Base-by-base conservation (phyloP, 2,329 filamentous ascomycete genomes). In the Scopulariopsis brevicaulis region DNA sequence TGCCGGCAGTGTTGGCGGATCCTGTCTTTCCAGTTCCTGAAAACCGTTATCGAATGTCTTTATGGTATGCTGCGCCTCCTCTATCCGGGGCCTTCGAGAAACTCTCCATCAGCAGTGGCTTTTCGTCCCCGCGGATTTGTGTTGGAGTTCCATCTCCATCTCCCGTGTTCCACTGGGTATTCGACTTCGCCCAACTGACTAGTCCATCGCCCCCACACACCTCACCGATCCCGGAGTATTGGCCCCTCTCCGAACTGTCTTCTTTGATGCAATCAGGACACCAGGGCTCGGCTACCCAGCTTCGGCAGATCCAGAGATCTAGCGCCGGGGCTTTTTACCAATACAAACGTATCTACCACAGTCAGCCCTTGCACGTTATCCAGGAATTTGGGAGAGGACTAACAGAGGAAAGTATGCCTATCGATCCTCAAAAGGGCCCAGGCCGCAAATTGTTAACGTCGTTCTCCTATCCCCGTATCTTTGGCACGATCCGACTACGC, bases 371-470 rank as follows among this genome's bases (percentile, higher is more conserved):
- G 32, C 37, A 4, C 18, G 48, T 5, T 22, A 20, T 37, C 35
- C 24, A n/a, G 14, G 20, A 14, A 24, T 56, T 22, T 18, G 43
- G 18, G 5, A 25, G 43, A 35, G 15, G 15, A 75, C 80, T 76
- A 69, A 85, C 77, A 85, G 65, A 51, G 80, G 80, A 60, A 85
- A 85, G 66, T 85, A 85, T 35, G 81, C 77, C 82, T 82, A 24
- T 48, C 10, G 10, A 20, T 54, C 37, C 35, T 43, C 54, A 22
- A 25, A n/a, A 18, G 24, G 35, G 54, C 15, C 12, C 35, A 46
- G n/a, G 22, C 35, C 37, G n/a, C 20, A 20, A 24, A 14, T 11
- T 12, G 54, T 55, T 28, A 55, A 43, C 37, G 11, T 46, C 40
- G 14, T 15, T 6, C n/a, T 50, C 20, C 20, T 20, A 22, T 24